Percentiles rank a stretch among this genome's conserved stretches.
phyloP scores from a whole-genome alignment of 1,139 yeast genomes.

The Wickerhamiella infanticola region DNA sequence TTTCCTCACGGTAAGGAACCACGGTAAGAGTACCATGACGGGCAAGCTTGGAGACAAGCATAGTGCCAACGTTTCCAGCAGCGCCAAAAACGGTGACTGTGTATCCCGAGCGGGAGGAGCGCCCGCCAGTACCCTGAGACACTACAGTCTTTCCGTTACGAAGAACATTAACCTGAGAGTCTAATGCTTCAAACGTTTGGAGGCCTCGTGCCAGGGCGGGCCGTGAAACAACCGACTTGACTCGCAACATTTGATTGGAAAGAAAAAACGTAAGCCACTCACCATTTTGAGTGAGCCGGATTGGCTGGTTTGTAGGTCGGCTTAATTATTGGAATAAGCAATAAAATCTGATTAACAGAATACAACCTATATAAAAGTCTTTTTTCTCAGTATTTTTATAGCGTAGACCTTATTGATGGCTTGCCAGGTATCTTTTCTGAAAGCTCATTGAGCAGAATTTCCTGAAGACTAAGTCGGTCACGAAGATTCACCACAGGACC shows the following conservation, averaged over 20 bases:
- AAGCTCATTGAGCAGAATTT: background rate
- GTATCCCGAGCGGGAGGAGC: conserved; percentile 77
- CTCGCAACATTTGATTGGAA: conserved; percentile 1
- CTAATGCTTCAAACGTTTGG: conserved; percentile 26
- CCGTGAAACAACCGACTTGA: conserved; percentile 7
- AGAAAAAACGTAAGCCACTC: conserved; percentile 1
- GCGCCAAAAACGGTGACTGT: conserved; percentile 86
- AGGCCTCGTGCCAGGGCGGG: conserved; percentile 12
- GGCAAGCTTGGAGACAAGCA: conserved; percentile 56
- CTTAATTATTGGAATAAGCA: background rate
- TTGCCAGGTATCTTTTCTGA: background rate
- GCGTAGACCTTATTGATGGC: background rate
- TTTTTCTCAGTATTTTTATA: background rate
- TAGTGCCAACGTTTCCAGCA: conserved; percentile 64
- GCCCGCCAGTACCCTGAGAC: conserved; percentile 60
- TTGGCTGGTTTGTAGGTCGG: background rate
- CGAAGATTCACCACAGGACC: too few species aligned
- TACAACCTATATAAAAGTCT: background rate
- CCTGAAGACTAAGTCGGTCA: background rate
- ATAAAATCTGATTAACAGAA: too few species aligned
- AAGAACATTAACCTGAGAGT: conserved; percentile 58
- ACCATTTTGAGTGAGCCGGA: background rate
- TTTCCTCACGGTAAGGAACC: conserved; percentile 68
- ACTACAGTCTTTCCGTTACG: conserved; percentile 59
- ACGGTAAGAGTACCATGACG: conserved; percentile 68